Evolutionary conservation across 768 basidiomycete genomes (phyloP).

Genomic region (Hypsizygus marmoreus): DNA sequence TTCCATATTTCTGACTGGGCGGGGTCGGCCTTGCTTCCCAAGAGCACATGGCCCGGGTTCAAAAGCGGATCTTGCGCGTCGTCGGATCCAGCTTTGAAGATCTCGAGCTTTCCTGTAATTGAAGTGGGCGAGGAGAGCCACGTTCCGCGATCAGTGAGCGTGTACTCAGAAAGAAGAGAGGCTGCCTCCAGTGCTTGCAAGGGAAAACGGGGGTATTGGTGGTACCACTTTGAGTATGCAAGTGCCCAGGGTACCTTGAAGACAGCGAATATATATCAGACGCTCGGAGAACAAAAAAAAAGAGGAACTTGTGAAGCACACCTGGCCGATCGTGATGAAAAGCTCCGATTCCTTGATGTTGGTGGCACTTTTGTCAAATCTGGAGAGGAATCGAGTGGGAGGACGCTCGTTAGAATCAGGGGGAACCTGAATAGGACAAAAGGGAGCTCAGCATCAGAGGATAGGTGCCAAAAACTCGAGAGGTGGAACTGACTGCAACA

Average conservation of each 20-base stretch:
- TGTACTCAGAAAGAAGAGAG: slow-evolving; percentile 50
- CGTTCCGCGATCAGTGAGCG: slow-evolving; percentile 52
- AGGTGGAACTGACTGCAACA: slow-evolving; percentile 30
- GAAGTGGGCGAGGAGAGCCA: slow-evolving; percentile 43
- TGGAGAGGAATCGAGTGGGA: slow-evolving; percentile 52
- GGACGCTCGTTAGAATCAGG: slow-evolving; percentile 24
- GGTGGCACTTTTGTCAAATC: slow-evolving; percentile 60
- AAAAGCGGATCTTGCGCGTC: slow-evolving; percentile 41
- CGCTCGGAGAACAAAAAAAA: not conserved
- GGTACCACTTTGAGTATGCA: slow-evolving; percentile 57
- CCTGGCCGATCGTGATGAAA: slow-evolving; percentile 53
- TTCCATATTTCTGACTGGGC: slow-evolving; percentile 30
- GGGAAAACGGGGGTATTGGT: slow-evolving; percentile 57
- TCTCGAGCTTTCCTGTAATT: slow-evolving; percentile 31
- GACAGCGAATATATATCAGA: not conserved
- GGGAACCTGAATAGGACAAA: slow-evolving; percentile 23
- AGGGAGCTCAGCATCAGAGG: not conserved
- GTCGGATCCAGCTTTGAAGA: slow-evolving; percentile 46
- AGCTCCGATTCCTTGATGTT: slow-evolving; percentile 58
- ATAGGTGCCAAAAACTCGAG: not conserved
- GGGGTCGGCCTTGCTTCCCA: slow-evolving; percentile 29
- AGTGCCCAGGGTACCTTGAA: slow-evolving; percentile 55
- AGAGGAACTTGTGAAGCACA: slow-evolving; percentile 11
- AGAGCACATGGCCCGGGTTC: slow-evolving; percentile 49
- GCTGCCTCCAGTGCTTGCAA: slow-evolving; percentile 50